Percentiles rank a stretch among this genome's conserved stretches.
phyloP scores from a whole-genome alignment of 2,329 filamentous ascomycete genomes.

The Trichophyton equinum region DNA sequence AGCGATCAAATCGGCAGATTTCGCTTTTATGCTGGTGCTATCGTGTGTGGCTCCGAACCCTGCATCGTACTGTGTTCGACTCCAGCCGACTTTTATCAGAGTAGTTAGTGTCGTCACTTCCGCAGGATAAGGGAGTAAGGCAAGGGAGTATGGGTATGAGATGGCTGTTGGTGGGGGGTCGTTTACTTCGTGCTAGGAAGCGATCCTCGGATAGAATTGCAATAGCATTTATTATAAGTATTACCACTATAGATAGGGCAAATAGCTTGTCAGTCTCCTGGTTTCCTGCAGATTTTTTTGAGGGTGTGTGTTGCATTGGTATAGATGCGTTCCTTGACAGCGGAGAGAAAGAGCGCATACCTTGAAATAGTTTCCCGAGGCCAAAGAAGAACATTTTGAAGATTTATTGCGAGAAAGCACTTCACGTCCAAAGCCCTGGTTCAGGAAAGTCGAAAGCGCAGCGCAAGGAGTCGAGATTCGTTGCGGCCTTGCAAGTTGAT shows the following conservation, averaged over 20 bases:
- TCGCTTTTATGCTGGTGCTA: constrained; percentile 70
- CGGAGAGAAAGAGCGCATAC: constrained; percentile 29
- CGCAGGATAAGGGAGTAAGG: background rate
- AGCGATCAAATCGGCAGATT: constrained; percentile 78
- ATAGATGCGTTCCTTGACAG: background rate
- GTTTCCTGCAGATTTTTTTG: background rate
- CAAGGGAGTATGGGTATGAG: background rate
- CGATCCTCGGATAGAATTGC: constrained; percentile 90
- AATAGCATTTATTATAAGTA: constrained; percentile 87
- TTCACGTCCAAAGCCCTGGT: background rate
- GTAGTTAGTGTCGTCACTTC: background rate
- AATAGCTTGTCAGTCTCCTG: constrained; percentile 1
- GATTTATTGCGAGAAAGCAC: constrained; percentile 10
- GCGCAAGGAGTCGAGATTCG: background rate
- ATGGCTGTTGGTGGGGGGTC: background rate
- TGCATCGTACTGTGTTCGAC: constrained; percentile 49
- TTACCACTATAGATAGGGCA: constrained; percentile 43
- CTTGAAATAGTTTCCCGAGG: constrained; percentile 61
- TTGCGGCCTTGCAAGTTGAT: too few relatives aligned
- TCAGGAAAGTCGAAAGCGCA: background rate
- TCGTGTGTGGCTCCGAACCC: constrained; percentile 61
- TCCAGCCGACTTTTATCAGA: constrained; percentile 60
- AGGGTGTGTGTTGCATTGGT: constrained; percentile 13
- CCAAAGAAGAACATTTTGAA: constrained; percentile 57
- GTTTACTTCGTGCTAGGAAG: constrained; percentile 66